phyloP scores from a whole-genome alignment of 495 filamentous ascomycete species.

The Apiosordaria backusii region DNA sequence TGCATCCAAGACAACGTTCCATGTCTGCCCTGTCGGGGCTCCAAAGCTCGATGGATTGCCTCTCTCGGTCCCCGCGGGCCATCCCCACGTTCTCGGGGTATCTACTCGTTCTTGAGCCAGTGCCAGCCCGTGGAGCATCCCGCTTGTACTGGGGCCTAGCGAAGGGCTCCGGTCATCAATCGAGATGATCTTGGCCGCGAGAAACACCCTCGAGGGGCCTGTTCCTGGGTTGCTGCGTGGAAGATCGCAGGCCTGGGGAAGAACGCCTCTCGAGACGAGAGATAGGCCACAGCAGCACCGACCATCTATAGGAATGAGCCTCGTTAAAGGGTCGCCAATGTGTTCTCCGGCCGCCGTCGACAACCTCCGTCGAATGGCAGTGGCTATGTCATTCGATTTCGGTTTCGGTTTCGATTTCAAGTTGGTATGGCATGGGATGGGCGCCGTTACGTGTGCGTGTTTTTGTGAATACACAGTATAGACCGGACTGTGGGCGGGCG shows the following conservation, averaged over 20 bases:
- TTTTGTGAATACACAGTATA: slow-evolving; percentile 3
- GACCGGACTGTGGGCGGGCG: background rate
- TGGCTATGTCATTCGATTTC: background rate
- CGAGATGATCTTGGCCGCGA: background rate
- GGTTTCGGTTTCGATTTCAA: background rate
- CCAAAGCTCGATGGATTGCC: background rate
- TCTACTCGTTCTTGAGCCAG: slow-evolving; percentile 7
- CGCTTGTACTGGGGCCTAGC: background rate
- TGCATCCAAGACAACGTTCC: background rate
- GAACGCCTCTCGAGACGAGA: slow-evolving; percentile 3
- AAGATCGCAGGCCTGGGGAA: background rate
- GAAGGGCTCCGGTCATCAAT: background rate
- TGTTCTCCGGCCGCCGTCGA: background rate
- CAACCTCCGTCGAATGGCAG: slow-evolving; percentile 3
- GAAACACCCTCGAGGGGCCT: background rate
- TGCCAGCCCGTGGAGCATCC: background rate
- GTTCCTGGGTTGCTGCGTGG: background rate
- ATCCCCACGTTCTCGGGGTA: background rate
- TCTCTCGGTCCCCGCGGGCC: slow-evolving; percentile 5
- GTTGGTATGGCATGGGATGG: background rate
- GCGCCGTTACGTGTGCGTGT: background rate
- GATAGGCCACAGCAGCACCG: slow-evolving; percentile 1
- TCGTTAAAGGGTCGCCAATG: background rate
- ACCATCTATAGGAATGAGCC: slow-evolving; percentile 1
- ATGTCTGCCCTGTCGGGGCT: background rate